These are phyloP conservation scores for Syzygium jambos DNA, from an alignment of 345 rosid species.

Conservation along the genomic window DNA sequence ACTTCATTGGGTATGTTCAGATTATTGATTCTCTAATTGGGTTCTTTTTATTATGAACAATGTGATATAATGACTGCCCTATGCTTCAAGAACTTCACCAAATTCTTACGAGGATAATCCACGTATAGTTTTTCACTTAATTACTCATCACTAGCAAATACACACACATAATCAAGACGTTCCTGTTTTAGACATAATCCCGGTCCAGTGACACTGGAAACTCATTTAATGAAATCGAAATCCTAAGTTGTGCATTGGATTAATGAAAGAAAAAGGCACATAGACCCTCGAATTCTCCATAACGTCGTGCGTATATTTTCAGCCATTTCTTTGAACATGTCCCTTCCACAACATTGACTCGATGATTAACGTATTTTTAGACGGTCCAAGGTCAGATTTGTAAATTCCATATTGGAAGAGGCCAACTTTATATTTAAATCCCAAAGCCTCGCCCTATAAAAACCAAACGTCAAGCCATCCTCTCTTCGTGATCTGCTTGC, in stretches of 20 bases:
- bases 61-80: not conserved
- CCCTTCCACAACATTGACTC: not conserved
- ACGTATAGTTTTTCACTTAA: not conserved
- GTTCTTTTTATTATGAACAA: not conserved
- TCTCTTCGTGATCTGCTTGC: not conserved
- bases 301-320: not conserved
- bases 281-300: not conserved
- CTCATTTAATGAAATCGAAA: too few species aligned
- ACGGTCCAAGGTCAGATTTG: not conserved
- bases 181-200: too few species aligned
- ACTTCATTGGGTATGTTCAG: rapidly evolving
- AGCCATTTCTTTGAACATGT: not conserved
- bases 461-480: not conserved
- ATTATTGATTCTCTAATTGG: not conserved
- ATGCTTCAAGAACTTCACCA: not conserved
- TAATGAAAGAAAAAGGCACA: not conserved
- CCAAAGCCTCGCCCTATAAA: not conserved
- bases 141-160: not conserved
- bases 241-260: not conserved
- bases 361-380: not conserved
- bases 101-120: not conserved
- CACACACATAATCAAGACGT: not conserved
- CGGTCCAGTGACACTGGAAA: too few species aligned
- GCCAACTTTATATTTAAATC: not conserved
- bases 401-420: not conserved